phyloP scores from a whole-genome alignment of 2,329 filamentous ascomycete species.

The Aspergillus bombycis region DNA sequence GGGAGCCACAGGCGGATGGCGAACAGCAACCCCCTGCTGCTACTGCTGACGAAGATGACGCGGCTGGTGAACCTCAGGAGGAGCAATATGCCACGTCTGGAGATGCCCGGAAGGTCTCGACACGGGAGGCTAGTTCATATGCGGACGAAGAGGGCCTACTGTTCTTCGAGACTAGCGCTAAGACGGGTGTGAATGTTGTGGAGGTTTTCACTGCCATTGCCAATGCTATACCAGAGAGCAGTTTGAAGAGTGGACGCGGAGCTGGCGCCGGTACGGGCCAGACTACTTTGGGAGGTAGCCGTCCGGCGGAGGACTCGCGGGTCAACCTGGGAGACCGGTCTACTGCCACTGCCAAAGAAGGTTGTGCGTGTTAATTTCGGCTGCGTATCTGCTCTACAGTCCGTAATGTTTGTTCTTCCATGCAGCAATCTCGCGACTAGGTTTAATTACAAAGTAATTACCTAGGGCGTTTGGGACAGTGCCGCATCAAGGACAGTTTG shows the following conservation, averaged over 20 bases:
- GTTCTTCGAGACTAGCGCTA: constrained; percentile 98
- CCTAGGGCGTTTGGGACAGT: not conserved
- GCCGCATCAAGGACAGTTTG: not conserved
- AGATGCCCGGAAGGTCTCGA: constrained; percentile 84
- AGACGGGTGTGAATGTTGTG: constrained; percentile 90
- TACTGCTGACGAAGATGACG: constrained; percentile 41
- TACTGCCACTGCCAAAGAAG: constrained; percentile 79
- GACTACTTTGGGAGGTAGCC: constrained; percentile 57
- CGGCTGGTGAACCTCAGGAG: constrained; percentile 53
- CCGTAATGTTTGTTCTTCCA: constrained; percentile 9
- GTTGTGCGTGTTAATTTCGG: constrained; percentile 75
- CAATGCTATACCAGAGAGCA: constrained; percentile 96
- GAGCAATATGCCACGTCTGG: constrained; percentile 65
- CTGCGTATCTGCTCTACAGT: constrained; percentile 8
- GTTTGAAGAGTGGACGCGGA: constrained; percentile 85
- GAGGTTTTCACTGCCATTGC: constrained; percentile 98
- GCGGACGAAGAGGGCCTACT: constrained; percentile 91
- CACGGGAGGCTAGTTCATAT: constrained; percentile 88
- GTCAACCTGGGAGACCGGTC: constrained; percentile 79
- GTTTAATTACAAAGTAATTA: constrained; percentile 16
- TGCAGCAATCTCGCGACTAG: constrained; percentile 12
- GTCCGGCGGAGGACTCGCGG: constrained; percentile 58
- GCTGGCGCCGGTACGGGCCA: constrained; percentile 64
- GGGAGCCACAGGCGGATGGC: constrained; percentile 34
- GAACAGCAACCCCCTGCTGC: constrained; percentile 40